phyloP scores from a whole-genome alignment of 208 protist species.

The Histomonas meleagridis region DNA sequence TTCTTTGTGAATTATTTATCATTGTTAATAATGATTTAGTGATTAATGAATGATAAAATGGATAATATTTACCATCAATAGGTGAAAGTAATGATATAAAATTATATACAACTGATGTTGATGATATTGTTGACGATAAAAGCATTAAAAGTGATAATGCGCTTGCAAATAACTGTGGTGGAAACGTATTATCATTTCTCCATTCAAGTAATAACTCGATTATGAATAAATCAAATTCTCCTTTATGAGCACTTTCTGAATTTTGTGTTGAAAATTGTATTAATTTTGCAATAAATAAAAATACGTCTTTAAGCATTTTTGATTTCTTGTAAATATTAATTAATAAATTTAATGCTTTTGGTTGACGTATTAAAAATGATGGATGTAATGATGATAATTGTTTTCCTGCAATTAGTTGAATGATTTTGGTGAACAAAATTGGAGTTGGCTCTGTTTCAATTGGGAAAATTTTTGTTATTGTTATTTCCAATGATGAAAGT shows the following conservation, averaged over 20 bases:
- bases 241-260: not conserved
- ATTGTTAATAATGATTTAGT: not conserved
- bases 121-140: not conserved
- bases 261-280: not conserved
- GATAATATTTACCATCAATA: not conserved
- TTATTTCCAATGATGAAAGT: not conserved
- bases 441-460: not conserved
- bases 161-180: not conserved
- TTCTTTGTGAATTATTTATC: not conserved
- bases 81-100: not conserved
- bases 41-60: too few species aligned
- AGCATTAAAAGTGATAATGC: not conserved
- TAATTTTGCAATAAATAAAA: not conserved
- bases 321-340: not conserved
- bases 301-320: not conserved
- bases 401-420: not conserved
- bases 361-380: not conserved
- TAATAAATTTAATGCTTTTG: not conserved
- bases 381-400: not conserved
- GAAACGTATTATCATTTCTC: not conserved
- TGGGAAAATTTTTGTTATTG: not conserved
- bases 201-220: not conserved
- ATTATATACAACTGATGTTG: not conserved
- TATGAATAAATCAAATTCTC: not conserved
- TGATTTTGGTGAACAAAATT: not conserved